phyloP scores from a whole-genome alignment of 441 rosid species.

The Syzygium syzygioides region DNA sequence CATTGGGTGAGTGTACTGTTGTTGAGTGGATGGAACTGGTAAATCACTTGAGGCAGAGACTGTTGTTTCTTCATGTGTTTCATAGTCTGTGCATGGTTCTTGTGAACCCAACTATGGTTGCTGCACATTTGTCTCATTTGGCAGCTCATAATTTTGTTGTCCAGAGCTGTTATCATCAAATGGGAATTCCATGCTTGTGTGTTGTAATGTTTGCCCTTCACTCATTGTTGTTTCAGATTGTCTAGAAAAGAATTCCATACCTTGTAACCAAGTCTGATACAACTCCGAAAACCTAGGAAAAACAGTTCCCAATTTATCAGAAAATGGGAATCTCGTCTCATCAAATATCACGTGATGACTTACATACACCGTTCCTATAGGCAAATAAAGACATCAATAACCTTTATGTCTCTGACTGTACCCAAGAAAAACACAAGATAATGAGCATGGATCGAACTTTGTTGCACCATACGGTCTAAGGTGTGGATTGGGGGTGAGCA shows the following conservation, averaged over 20 bases:
- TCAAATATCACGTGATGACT: not conserved
- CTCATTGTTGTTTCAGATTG: fast-evolving
- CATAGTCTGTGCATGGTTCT: not conserved
- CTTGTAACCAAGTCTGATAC: not conserved
- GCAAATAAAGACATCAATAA: too few species aligned
- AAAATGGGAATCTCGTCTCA: not conserved
- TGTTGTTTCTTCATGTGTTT: not conserved
- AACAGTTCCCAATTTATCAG: too few species aligned
- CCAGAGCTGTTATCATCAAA: too few species aligned
- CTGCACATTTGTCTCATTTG: not conserved
- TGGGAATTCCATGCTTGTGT: not conserved
- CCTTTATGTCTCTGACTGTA: too few species aligned
- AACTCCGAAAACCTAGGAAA: not conserved
- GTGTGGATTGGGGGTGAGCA: too few species aligned
- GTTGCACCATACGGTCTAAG: too few species aligned
- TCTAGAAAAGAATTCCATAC: too few species aligned
- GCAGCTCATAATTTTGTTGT: not conserved
- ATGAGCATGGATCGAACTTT: too few species aligned
- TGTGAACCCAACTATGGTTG: not conserved
- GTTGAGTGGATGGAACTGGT: not conserved
- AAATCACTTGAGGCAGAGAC: not conserved
- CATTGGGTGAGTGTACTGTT: not conserved
- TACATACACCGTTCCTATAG: too few species aligned
- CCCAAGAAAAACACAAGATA: too few species aligned
- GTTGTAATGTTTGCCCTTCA: not conserved